Conservation (phyloP, 1,139 yeast species). For the Scheffersomyces titani region DNA sequence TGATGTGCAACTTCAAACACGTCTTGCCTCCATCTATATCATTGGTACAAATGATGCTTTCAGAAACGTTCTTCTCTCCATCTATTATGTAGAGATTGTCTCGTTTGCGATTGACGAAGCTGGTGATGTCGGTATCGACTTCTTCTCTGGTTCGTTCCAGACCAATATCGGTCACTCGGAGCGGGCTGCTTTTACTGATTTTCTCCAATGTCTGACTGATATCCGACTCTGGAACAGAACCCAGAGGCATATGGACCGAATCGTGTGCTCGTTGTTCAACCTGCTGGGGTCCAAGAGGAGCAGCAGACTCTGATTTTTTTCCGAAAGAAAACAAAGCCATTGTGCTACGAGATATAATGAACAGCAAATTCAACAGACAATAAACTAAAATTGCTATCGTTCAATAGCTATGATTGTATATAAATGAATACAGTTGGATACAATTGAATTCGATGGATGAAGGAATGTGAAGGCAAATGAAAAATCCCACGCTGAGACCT, state of each 20-base stretch:
- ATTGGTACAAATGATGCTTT: slow-evolving; percentile 47
- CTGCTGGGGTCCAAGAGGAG: slow-evolving; percentile 15
- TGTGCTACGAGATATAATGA: not conserved
- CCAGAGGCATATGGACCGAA: slow-evolving; percentile 19
- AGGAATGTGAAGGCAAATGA: not conserved
- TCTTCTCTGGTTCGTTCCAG: slow-evolving; percentile 4
- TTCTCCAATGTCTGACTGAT: slow-evolving; percentile 41
- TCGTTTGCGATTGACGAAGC: slow-evolving; percentile 27
- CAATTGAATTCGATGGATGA: not conserved
- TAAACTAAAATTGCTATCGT: not conserved
- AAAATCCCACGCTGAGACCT: not conserved
- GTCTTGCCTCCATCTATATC: slow-evolving; percentile 48
- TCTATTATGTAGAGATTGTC: slow-evolving; percentile 42
- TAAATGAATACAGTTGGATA: not conserved
- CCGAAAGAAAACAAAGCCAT: slow-evolving; percentile 31
- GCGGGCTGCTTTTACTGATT: slow-evolving; percentile 17
- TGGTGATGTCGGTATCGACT: slow-evolving; percentile 13
- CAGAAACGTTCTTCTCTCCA: slow-evolving; percentile 40
- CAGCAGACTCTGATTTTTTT: slow-evolving; percentile 5
- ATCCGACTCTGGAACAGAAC: slow-evolving; percentile 24
- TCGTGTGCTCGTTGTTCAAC: slow-evolving; percentile 40
- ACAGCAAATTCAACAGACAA: no score
- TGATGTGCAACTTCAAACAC: slow-evolving; percentile 41
- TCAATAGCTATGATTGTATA: no score
- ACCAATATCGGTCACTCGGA: slow-evolving; percentile 13